These are phyloP conservation scores for Paramecium octaurelia DNA, from an alignment of 73 alveolate genomes.

Conservation along the genomic window DNA sequence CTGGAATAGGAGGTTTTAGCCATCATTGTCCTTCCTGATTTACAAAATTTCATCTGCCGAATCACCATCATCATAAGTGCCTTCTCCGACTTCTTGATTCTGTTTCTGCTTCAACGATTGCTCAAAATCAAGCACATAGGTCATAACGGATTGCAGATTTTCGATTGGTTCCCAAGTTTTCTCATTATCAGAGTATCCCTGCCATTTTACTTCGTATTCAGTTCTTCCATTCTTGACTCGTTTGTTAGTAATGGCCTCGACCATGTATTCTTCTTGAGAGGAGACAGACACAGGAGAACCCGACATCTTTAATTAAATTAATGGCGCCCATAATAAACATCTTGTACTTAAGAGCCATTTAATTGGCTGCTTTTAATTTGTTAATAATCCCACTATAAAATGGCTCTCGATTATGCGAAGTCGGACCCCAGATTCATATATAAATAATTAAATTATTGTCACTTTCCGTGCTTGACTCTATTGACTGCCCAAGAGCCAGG, in stretches of 20 bases:
- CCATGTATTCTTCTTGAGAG: background rate
- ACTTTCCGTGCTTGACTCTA: background rate
- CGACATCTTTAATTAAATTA: background rate
- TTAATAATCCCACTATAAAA: background rate
- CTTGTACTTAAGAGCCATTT: background rate
- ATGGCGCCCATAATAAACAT: background rate
- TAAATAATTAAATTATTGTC: too few relatives aligned
- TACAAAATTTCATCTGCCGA: conserved; percentile 37
- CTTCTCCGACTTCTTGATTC: background rate
- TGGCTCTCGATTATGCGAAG: background rate
- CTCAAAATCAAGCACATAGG: background rate
- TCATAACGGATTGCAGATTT: background rate
- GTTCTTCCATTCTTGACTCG: conserved; percentile 8
- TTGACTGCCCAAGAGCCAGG: too few relatives aligned
- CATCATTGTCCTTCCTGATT: background rate
- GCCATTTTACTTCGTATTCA: conserved; percentile 14
- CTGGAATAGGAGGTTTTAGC: background rate
- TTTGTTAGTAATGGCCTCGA: background rate
- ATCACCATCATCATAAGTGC: conserved; percentile 11
- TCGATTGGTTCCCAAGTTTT: conserved; percentile 45
- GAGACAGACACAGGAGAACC: background rate
- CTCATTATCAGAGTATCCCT: background rate
- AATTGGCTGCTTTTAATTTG: background rate
- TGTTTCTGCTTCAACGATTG: background rate
- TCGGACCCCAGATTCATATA: too few relatives aligned